Base-by-base conservation (phyloP, 345 rosid species). In the Eucalyptus lansdowneana region DNA sequence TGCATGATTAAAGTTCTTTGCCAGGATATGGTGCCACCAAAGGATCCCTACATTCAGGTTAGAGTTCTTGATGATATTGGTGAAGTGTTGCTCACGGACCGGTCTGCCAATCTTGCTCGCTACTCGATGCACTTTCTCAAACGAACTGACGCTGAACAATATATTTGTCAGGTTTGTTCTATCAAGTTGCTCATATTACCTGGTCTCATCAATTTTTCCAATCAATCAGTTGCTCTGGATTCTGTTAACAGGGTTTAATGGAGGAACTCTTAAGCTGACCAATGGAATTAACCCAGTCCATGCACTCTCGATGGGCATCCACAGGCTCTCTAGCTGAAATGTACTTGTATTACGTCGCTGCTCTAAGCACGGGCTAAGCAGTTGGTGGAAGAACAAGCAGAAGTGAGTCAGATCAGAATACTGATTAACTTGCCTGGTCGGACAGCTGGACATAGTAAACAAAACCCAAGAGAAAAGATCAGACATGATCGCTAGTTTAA, bases 21-120 rank as follows among this genome's bases (percentile, higher is more conserved):
- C 80, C 91, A 97, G 99, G 99, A 96, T 91, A 96, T 95, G 97
- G 99, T 97, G 90, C 98, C 99, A 27, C 98, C 99, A 10, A 97
- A 97, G 91, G 99, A 97, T 91, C 98, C 99, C 69, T 97, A 95
- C 94, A 95, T 96, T 89, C 95, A 97, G 92, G 98, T 97, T 89
- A 94, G 99, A 90, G 96, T 97, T 69, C 93, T 97, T 44, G 97
- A 95, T 87, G 96, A 96, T 90, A 93, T 98, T 37, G 99, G 97
- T 88, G 94, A 94, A 34, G 90, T 98, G 80, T 91, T 97, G 45
- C 93, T 95, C 89, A 89, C 87, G 27, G 99, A 95, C 81, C 95
- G 95, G 90, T 92, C 95, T 45, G 94, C 98, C 83, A 96, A 96
- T 93, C 96, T 97, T 51, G 91, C 96, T 17, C 93, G 93, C 88